Conservation (phyloP, 768 basidiomycete genomes). For the Serendipita sp. region DNA sequence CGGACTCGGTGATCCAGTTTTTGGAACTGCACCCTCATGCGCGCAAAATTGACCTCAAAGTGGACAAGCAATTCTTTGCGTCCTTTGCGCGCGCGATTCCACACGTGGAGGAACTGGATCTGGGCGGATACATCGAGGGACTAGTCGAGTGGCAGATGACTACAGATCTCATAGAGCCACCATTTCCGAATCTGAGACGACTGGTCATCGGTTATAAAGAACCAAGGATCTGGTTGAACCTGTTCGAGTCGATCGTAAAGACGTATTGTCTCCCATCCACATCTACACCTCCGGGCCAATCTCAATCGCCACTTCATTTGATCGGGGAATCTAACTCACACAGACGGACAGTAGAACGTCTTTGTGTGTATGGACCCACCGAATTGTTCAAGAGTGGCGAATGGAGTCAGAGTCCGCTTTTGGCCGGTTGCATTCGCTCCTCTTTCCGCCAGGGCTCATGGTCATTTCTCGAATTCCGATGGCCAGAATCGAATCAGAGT, state of each 20-base stretch:
- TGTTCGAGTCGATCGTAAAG: not conserved
- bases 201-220: not conserved
- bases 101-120: not conserved
- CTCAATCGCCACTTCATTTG: not conserved
- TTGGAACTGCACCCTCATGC: not conserved
- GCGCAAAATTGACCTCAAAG: not conserved
- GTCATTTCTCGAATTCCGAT: not conserved
- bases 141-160: not conserved
- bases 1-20: not conserved
- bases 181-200: not conserved
- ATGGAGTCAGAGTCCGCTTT: not conserved
- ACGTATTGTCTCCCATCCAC: not conserved
- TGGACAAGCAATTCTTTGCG: not conserved
- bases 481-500: not conserved
- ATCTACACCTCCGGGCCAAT: not conserved
- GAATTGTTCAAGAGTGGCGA: not conserved
- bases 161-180: not conserved
- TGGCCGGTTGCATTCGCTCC: not conserved
- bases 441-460: not conserved
- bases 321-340: too few relatives aligned
- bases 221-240: not conserved
- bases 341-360: not conserved
- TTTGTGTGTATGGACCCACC: not conserved
- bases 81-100: not conserved
- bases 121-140: not conserved